These are phyloP conservation scores for Phytopythium ostracodes DNA, from an alignment of 352 stramenopile genomes.

Conservation along the genomic window DNA sequence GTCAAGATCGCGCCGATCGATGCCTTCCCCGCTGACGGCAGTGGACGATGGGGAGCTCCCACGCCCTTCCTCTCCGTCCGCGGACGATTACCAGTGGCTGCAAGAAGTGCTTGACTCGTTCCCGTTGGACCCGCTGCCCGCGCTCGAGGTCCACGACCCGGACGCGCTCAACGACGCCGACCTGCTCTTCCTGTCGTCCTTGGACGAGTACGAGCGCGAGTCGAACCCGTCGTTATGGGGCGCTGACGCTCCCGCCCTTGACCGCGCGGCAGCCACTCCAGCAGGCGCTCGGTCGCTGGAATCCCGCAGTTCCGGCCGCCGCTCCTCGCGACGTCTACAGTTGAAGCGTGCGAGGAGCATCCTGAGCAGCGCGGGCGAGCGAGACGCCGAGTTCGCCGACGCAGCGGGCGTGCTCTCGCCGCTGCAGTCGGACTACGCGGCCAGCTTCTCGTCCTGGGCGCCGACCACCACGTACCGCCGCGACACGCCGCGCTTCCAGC, in stretches of 20 bases:
- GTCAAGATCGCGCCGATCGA: background rate
- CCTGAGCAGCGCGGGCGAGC: background rate
- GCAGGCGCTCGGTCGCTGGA: background rate
- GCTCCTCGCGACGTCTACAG: background rate
- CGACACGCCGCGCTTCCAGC: background rate
- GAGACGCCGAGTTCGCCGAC: background rate
- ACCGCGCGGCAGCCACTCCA: background rate
- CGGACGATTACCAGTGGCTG: background rate
- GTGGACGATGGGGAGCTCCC: background rate
- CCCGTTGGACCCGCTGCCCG: background rate
- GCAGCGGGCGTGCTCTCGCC: background rate
- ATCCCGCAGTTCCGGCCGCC: background rate
- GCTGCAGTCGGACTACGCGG: background rate
- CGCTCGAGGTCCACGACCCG: background rate
- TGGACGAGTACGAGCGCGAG: background rate
- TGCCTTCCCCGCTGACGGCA: background rate
- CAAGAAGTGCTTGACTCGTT: background rate
- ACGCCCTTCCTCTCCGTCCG: too few relatives aligned
- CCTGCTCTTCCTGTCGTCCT: background rate
- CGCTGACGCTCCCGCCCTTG: background rate
- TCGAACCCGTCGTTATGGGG: background rate
- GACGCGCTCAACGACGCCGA: background rate
- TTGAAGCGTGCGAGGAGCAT: background rate
- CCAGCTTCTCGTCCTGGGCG: background rate
- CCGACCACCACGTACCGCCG: background rate